Evolutionary conservation across 2,329 filamentous ascomycete genomes (phyloP), one percentile per base, ranked within the genome.

Genomic region (Polychaeton citri): DNA sequence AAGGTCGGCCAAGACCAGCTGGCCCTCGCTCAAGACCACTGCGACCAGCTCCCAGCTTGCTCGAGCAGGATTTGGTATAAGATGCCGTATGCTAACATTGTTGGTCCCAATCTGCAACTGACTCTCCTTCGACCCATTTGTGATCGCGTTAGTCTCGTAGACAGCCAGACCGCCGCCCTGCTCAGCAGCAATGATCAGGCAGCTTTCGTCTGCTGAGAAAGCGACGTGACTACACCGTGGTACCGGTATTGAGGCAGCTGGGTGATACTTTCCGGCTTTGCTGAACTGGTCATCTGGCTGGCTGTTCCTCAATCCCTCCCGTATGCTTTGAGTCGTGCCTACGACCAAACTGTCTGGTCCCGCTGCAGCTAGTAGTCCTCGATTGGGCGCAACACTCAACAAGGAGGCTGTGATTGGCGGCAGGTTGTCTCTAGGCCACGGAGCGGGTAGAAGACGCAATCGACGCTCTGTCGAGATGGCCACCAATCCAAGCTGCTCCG

Each of bases 181-280:
- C 58, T 94, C 83, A 2, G 84, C 83, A 8, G 84, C 85, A 18
- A 95, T 66, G 21, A 94, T 72, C 41, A 98, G 65, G 47, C 81
- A 85, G 48, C 75, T 76, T 54, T 95, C 92, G 50, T 92, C 83
- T n/a, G 83, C 74, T 1, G 85, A 88, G 57, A 98, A 98, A 12
- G 79, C 77, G 15, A 98, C 68, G 57, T 98, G 90, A 8, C 85
- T 92, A 36, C 94, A 72, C 47, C 81, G 77, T 51, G 81, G 74
- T 50, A 92, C 70, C 2, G 76, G 66, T 5, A 96, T 71, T 40
- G 69, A 79, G 35, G 82, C 65, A 54, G 88, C 76, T 3, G 87
- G 81, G 40, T 75, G 65, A 50, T 92, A 92, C 7, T 28, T 28
- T 15, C 24, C 24, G 12, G 15, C 24, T 9, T 68, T 54, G 43